Conservation (phyloP, 2,329 filamentous ascomycete genomes). For the Didymella segeticola region DNA sequence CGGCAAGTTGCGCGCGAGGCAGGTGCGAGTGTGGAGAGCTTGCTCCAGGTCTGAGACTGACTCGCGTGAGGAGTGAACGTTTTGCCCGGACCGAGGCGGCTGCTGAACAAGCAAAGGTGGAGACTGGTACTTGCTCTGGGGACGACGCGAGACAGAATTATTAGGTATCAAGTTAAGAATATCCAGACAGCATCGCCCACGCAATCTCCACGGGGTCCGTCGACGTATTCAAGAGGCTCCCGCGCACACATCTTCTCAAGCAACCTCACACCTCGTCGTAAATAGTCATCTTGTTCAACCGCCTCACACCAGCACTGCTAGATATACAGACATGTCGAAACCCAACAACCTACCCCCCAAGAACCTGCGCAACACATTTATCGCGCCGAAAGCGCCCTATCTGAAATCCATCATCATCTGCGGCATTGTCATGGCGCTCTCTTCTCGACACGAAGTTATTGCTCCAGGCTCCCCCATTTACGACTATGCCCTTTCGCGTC, state of each 20-base stretch:
- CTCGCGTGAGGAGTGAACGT: background rate
- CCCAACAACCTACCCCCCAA: conserved; percentile 11
- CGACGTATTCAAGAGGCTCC: too few relatives aligned
- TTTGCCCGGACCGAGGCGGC: background rate
- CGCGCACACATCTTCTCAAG: too few relatives aligned
- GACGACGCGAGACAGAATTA: background rate
- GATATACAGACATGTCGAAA: background rate
- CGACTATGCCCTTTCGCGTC: conserved; percentile 16
- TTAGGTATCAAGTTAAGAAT: background rate
- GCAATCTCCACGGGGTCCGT: too few relatives aligned
- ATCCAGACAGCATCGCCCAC: background rate
- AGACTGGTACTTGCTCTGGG: background rate
- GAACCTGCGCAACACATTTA: conserved; percentile 29
- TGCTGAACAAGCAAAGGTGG: conserved; percentile 3
- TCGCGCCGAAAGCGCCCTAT: conserved; percentile 19
- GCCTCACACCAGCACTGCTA: background rate
- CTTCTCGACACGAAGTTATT: conserved; percentile 24
- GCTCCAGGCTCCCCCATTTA: conserved; percentile 28
- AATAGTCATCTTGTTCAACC: too few relatives aligned
- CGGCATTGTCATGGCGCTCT: conserved; percentile 34
- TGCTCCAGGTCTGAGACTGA: too few relatives aligned
- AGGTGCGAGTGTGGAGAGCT: too few relatives aligned
- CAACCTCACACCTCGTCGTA: too few relatives aligned
- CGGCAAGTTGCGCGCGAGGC: conserved; percentile 25
- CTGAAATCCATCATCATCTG: conserved; percentile 31